Percentiles rank a stretch among this genome's conserved stretches.
These are phyloP conservation scores for Terana coerulea DNA, from an alignment of 768 basidiomycete genomes.

Conservation along the genomic window DNA sequence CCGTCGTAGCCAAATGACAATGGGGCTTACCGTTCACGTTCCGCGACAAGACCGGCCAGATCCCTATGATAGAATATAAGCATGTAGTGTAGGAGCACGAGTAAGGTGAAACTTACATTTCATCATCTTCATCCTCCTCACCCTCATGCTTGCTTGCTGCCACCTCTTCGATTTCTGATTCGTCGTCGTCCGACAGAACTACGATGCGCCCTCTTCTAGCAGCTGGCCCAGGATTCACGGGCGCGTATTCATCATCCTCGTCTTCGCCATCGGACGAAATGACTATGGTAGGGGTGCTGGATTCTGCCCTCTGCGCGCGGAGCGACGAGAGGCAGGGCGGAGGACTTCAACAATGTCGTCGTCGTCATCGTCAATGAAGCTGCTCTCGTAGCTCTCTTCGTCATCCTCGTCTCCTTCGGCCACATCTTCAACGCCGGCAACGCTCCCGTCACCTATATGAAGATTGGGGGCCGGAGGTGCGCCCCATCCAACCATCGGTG, in stretches of 20 bases:
- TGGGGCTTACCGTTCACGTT: constrained; percentile 21
- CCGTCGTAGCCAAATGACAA: not conserved
- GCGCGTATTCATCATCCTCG: constrained; percentile 9
- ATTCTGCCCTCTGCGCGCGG: not conserved
- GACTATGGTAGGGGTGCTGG: not conserved
- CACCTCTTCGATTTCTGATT: constrained; percentile 1
- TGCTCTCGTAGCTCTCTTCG: constrained; percentile 44
- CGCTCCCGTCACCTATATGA: constrained; percentile 6
- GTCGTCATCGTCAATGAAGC: constrained; percentile 53
- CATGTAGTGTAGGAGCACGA: not conserved
- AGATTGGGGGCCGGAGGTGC: not conserved
- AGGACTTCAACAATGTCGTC: constrained; percentile 9
- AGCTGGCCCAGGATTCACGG: not conserved
- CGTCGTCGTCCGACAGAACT: constrained; percentile 14
- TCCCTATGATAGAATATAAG: constrained; percentile 1
- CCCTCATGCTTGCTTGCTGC: not conserved
- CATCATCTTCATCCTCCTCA: constrained; percentile 6
- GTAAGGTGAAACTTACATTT: constrained; percentile 5
- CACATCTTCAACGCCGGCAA: constrained; percentile 34
- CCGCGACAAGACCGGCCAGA: constrained; percentile 21
- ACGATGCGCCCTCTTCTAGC: not conserved
- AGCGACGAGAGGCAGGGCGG: not conserved
- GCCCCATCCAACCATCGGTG: not conserved
- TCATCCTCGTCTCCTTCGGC: constrained; percentile 33
- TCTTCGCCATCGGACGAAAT: constrained; percentile 12